Evolutionary conservation across 2,329 filamentous ascomycete genomes (phyloP), one percentile per base, ranked within the genome.

Genomic region (Aspergillus tanneri): DNA sequence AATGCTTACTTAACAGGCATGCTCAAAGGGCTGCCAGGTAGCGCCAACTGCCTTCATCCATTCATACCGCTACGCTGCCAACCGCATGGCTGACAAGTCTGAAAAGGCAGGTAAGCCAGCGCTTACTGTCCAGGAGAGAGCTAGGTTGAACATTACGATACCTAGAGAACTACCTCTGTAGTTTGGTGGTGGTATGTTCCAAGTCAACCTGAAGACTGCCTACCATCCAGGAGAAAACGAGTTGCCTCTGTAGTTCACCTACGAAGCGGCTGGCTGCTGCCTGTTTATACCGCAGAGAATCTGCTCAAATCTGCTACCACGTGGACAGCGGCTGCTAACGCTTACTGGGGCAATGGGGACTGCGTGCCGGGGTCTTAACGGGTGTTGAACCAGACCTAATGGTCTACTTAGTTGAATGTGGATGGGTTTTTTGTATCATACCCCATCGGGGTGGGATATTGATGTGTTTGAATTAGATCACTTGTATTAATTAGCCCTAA

Each of bases 241-340:
- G 34, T 63, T 73, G 0, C 77, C 83, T 11, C 65, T 78, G 12
- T 83, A 87, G 55, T 86, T 85, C 58, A 66, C 79, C 2, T 80
- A 82, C 47, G 78, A 84, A 53, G 75, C 80, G 1, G 79, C 83
- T 1, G 78, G 82, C 55, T 86, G 83, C 54, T 72, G 82, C 4
- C 62, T 85, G 10, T 86, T 77, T 85, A 79, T 50, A 83, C 82
- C 2, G 61, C 72, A 12, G 64, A 71, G 2, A 83, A 81, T 65
- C 64, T 80, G 24, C 64, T 73, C 3, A 73, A 82, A 48, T 72
- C 79, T 2, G 71, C 70, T 2, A 69, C 65, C n/a, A 58, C 81
- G 25, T 86, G 83, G 83, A 68, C 66, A 23, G 69, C 66, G 19
- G 73, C 72, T 19, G 61, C 58, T 0, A 57, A 46, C 16, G 53